A percentile compares a stretch with the other conserved stretches of the same genome.
phyloP scores from a whole-genome alignment of 257 asterid genomes.

The Lycium barbarum region DNA sequence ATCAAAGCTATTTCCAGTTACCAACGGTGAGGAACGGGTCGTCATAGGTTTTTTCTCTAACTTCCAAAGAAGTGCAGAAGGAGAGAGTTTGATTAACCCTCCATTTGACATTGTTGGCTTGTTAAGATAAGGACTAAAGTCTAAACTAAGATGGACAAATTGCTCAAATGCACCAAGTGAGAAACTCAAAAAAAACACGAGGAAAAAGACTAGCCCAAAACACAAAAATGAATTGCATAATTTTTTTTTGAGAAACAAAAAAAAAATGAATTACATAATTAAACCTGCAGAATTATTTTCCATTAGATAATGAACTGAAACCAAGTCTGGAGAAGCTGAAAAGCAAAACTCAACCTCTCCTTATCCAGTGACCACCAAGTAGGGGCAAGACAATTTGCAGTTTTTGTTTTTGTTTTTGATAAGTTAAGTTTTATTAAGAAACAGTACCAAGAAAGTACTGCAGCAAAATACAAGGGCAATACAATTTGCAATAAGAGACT shows the following conservation, averaged over 20 bases:
- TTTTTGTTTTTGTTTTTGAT: too few relatives aligned
- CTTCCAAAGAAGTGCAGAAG: background rate
- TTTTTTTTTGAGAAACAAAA: background rate
- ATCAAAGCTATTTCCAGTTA: background rate
- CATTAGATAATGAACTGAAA: background rate
- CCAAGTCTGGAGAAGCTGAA: background rate
- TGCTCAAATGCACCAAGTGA: background rate
- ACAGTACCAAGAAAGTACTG: too few relatives aligned
- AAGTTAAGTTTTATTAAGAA: too few relatives aligned
- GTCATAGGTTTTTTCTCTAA: conserved; percentile 2
- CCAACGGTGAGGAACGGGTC: background rate
- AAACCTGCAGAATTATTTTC: background rate
- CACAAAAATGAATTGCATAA: conserved; percentile 19
- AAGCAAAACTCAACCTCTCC: background rate
- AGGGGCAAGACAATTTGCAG: background rate
- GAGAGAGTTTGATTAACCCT: background rate
- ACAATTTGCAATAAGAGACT: background rate
- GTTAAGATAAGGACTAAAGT: background rate
- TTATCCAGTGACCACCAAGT: background rate
- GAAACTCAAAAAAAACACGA: conserved; percentile 15
- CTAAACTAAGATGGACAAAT: conserved; percentile 9
- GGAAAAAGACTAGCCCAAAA: background rate
- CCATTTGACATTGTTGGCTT: background rate
- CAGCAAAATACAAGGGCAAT: background rate
- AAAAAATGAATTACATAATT: conserved; percentile 7